These are phyloP conservation scores for Groenewaldozyma tartarivorans DNA, from an alignment of 805 yeast species.

Conservation along the genomic window DNA sequence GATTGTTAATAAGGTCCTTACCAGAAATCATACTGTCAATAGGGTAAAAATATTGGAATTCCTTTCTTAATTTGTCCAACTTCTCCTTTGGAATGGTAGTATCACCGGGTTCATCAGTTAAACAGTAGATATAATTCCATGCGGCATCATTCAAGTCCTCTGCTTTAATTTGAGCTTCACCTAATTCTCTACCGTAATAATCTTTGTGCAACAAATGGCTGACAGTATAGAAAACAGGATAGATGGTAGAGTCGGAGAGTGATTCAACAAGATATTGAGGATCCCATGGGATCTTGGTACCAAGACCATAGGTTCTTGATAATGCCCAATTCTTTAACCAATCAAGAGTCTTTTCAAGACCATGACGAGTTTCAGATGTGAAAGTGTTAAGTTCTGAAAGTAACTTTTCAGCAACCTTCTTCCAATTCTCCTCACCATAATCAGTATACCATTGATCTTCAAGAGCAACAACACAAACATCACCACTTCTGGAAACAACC, in stretches of 20 bases:
- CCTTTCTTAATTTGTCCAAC: constrained; percentile 72
- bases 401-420: constrained; percentile 68
- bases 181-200: constrained; percentile 67
- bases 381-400: constrained; percentile 67
- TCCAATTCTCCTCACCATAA: constrained; percentile 94
- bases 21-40: constrained; percentile 88
- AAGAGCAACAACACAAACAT: constrained; percentile 88
- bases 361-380: constrained; percentile 76
- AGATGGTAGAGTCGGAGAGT: constrained; percentile 88
- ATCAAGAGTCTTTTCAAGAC: constrained; percentile 86
- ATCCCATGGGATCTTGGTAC: constrained; percentile 96
- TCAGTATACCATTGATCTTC: constrained; percentile 99
- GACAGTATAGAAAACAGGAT: constrained; percentile 91
- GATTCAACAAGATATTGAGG: constrained; percentile 87
- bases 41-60: constrained; percentile 95
- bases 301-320: constrained; percentile 92
- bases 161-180: constrained; percentile 64
- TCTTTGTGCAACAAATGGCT: constrained; percentile 79
- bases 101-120: constrained; percentile 47
- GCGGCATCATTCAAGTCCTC: constrained; percentile 89
- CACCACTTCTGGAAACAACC: constrained; percentile 93
- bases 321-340: constrained; percentile 99
- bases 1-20: constrained; percentile 95
- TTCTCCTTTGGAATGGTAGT: constrained; percentile 53
- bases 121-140: constrained; percentile 80